Evolutionary conservation across 2,329 filamentous ascomycete genomes (phyloP), one percentile per base, ranked within the genome.

Genomic region (Aspergillus pseudotamarii): DNA sequence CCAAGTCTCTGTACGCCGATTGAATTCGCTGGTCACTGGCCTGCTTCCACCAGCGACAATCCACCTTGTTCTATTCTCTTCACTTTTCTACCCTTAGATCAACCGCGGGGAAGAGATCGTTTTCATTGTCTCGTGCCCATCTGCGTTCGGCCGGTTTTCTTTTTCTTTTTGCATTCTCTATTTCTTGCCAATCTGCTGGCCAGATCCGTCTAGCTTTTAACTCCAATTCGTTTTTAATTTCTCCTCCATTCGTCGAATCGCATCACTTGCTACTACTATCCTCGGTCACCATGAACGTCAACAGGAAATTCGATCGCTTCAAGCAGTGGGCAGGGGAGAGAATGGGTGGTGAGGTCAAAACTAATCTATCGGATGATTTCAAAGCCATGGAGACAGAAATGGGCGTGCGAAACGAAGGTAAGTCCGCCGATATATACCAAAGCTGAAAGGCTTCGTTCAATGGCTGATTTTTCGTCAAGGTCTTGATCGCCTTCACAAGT

Each of bases 311-410:
- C 76, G 94, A 94, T 81, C 91, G 94, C 75, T 90, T 96, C 84
- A 96, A 94, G 83, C 94, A 98, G 90, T 98, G 94, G 94, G 93
- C 94, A 43, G 93, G 93, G 70, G 94, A 98, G 82, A 92, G 94
- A 81, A 97, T 98, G 92, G 94, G 94, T 72, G 88, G 88, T 68
- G 94, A 97, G 80, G 86, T 89, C 80, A 95, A 93, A 82, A 97
- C 94, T 11, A 88, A 85, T 76, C 88, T 93, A 67, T 91, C 92
- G 0, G 93, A 98, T 58, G 91, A 97, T 74, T 98, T 98, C 86
- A 96, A 92, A 81, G 86, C 87, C 64, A 82, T 98, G 72, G 94
- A 98, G 81, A 84, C 87, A 60, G 94, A 98, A 81, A 98, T 98
- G 93, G 85, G 87, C 62, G 83, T 97, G 72, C 88, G 94, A 67